Conservation (phyloP, 2,329 filamentous ascomycete genomes). For the Cercospora janseana region DNA sequence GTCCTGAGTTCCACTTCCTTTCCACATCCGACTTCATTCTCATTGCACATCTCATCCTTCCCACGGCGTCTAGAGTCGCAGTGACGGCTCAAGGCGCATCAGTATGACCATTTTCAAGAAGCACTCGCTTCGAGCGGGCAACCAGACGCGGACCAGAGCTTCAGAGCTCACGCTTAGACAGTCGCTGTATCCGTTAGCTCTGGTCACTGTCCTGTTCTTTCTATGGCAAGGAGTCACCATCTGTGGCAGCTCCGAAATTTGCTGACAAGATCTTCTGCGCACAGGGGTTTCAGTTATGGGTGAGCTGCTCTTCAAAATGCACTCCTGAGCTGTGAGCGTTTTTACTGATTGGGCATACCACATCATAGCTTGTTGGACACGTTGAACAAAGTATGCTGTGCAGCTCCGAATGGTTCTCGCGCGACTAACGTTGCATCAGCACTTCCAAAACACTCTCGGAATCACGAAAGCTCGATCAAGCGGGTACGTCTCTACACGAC, state of each 20-base stretch:
- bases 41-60: not conserved
- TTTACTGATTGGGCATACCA: not conserved
- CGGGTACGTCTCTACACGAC: not conserved
- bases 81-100: not conserved
- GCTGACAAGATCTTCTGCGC: not conserved
- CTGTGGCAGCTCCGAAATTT: not conserved
- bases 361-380: conserved; percentile 52
- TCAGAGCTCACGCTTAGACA: conserved; percentile 25
- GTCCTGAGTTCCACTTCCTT: not conserved
- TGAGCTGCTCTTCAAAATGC: not conserved
- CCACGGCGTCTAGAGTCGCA: not conserved
- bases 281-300: conserved; percentile 8
- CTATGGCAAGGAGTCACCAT: conserved; percentile 48
- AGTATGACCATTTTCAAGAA: conserved; percentile 26
- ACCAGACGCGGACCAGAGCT: conserved; percentile 22
- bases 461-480: conserved; percentile 47
- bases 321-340: too few species aligned
- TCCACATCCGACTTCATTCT: not conserved
- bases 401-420: conserved; percentile 38
- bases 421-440: conserved; percentile 49
- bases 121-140: conserved; percentile 20
- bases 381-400: conserved; percentile 40
- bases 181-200: conserved; percentile 52
- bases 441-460: conserved; percentile 47
- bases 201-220: conserved; percentile 66